phyloP scores from a whole-genome alignment of 1,284 basidiomycete species.

The Amylostereum areolatum region DNA sequence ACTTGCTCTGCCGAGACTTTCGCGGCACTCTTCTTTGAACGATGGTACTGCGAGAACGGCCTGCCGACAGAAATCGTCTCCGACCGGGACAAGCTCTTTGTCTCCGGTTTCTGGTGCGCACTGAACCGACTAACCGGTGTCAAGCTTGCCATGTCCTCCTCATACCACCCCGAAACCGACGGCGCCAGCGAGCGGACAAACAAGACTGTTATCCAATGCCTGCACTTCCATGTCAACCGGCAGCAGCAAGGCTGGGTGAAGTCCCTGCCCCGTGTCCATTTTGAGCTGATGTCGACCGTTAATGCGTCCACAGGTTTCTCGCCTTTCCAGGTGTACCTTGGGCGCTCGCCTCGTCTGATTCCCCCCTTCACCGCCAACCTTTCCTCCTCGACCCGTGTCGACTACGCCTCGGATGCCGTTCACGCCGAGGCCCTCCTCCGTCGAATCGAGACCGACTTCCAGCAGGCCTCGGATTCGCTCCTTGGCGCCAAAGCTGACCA shows the following conservation, averaged over 20 bases:
- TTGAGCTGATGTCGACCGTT: constrained; percentile 26
- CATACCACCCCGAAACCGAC: constrained; percentile 16
- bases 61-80: constrained; percentile 32
- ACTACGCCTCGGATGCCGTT: not conserved
- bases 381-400: not conserved
- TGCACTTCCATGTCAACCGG: constrained; percentile 16
- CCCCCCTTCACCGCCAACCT: constrained; percentile 11
- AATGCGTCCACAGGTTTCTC: constrained; percentile 19
- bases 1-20: constrained; percentile 25
- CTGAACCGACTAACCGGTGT: constrained; percentile 12
- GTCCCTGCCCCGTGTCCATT: constrained; percentile 24
- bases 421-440: not conserved
- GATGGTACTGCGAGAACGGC: constrained; percentile 37
- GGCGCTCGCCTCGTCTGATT: constrained; percentile 13
- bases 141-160: constrained; percentile 12
- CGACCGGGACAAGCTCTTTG: constrained; percentile 36
- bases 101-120: constrained; percentile 17
- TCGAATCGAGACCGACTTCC: constrained; percentile 6
- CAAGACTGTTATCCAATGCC: constrained; percentile 10
- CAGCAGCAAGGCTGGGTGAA: constrained; percentile 27
- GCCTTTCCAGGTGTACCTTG: constrained; percentile 21
- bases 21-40: constrained; percentile 23
- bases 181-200: constrained; percentile 13
- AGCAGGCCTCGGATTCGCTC: not conserved
- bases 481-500: not conserved